Conservation (phyloP, 345 rosid genomes). For the Citrus hindsii region DNA sequence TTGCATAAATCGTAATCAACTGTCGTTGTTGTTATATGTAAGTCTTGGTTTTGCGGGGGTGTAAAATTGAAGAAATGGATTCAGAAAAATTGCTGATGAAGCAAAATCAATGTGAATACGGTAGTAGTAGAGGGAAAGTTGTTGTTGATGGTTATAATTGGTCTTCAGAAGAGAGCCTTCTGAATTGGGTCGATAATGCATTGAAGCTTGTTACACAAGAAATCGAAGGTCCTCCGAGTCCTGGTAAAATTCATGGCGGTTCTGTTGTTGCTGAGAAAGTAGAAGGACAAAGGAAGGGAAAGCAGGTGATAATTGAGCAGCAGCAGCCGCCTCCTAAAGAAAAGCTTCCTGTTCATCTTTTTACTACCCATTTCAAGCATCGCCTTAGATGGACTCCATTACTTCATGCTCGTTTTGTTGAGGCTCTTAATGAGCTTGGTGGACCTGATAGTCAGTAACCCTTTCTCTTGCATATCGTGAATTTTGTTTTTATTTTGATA, state of each 20-base stretch:
- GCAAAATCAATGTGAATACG: background rate
- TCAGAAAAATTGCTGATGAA: background rate
- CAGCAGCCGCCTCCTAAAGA: background rate
- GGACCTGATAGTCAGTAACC: constrained; percentile 28
- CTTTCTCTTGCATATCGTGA: background rate
- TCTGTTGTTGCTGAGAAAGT: background rate
- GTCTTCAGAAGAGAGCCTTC: background rate
- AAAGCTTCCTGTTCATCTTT: background rate
- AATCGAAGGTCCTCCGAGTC: constrained; percentile 1
- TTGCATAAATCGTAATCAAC: too few relatives aligned
- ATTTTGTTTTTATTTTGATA: background rate
- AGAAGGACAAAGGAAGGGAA: background rate
- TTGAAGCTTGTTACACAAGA: constrained; percentile 18
- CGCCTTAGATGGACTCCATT: constrained; percentile 16
- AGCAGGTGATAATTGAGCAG: background rate
- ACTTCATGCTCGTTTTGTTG: constrained; percentile 19
- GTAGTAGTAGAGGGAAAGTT: background rate
- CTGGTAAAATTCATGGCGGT: background rate
- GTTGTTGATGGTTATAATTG: background rate
- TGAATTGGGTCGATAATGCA: background rate
- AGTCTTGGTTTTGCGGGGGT: background rate
- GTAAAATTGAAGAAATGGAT: background rate
- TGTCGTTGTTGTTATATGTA: background rate
- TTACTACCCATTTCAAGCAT: background rate
- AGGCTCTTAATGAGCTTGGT: constrained; percentile 21